Percentiles rank a stretch among this genome's conserved stretches.
These are phyloP conservation scores for Pseudomonodictys pantanalensis DNA, from an alignment of 495 filamentous ascomycete genomes.

Conservation along the genomic window DNA sequence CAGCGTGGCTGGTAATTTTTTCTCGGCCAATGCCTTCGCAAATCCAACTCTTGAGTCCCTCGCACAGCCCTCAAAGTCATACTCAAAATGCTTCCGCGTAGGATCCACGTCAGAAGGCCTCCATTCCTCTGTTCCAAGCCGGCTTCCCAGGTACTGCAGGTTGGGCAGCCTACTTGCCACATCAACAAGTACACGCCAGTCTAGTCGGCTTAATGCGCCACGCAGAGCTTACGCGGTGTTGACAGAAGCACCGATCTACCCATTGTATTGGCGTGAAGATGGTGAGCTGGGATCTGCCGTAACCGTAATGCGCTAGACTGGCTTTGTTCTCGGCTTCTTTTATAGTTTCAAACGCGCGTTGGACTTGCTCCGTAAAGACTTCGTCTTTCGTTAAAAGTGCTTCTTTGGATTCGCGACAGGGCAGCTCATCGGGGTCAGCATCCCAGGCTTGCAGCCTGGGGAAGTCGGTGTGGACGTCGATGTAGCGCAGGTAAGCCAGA, in stretches of 20 bases:
- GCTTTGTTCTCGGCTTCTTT: neutral
- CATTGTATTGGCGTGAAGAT: neutral
- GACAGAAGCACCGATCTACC: neutral
- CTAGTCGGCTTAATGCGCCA: neutral
- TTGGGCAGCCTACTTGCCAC: neutral
- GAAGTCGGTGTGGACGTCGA: neutral
- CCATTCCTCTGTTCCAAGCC: neutral
- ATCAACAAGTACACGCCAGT: neutral
- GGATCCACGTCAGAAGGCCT: neutral
- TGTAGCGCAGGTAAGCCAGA: neutral
- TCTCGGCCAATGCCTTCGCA: conserved; percentile 39
- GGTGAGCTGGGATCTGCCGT: neutral
- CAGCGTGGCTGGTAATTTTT: neutral
- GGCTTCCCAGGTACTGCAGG: conserved; percentile 1
- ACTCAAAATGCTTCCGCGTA: neutral
- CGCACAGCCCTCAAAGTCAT: neutral
- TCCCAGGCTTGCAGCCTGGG: neutral
- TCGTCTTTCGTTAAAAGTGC: neutral
- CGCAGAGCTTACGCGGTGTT: neutral
- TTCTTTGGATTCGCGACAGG: neutral
- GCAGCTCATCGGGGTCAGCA: neutral
- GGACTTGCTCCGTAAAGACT: neutral
- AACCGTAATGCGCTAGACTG: neutral
- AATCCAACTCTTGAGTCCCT: neutral
- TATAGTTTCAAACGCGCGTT: neutral